Evolutionary conservation across 768 basidiomycete species (phyloP).

Genomic region (Tylopilus rubrobrunneus): DNA sequence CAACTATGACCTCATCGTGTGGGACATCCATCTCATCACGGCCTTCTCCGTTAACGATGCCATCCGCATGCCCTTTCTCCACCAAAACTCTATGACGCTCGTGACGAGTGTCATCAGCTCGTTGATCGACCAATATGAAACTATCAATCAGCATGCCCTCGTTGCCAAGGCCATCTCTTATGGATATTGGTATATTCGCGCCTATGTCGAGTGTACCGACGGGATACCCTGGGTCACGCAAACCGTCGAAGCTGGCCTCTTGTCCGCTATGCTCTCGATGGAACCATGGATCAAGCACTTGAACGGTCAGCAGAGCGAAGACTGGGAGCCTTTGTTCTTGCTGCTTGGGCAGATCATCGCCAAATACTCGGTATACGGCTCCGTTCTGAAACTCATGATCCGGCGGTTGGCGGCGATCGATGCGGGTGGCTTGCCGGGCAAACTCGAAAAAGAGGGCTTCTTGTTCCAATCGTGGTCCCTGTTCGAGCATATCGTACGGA

Average conservation of each 20-base stretch:
- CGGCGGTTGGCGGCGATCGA: slow-evolving; percentile 16
- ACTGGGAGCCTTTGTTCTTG: slow-evolving; percentile 28
- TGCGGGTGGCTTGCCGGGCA: slow-evolving; percentile 7
- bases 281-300: slow-evolving; percentile 26
- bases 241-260: slow-evolving; percentile 22
- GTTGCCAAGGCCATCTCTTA: slow-evolving; percentile 27
- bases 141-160: slow-evolving; percentile 1
- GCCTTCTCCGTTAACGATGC: slow-evolving; percentile 22
- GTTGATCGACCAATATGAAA: slow-evolving; percentile 10
- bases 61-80: slow-evolving; percentile 23
- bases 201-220: slow-evolving; percentile 23
- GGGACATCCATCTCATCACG: slow-evolving; percentile 30
- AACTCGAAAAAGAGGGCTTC: slow-evolving; percentile 12
- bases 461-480: slow-evolving; percentile 18
- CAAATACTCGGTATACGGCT: slow-evolving; percentile 24
- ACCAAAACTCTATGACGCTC: slow-evolving; percentile 17
- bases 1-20: slow-evolving; percentile 26
- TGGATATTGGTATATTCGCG: slow-evolving; percentile 29
- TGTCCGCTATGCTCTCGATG: slow-evolving; percentile 22
- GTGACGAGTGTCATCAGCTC: slow-evolving; percentile 15
- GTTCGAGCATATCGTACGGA: slow-evolving; percentile 19
- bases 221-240: slow-evolving; percentile 26
- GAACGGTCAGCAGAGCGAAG: slow-evolving; percentile 17
- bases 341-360: slow-evolving; percentile 24
- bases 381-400: slow-evolving; percentile 16